Percentiles rank a stretch among this genome's conserved stretches.
Evolutionary conservation across 73 alveolate species (phyloP).

Genomic region (Stentor coeruleus): DNA sequence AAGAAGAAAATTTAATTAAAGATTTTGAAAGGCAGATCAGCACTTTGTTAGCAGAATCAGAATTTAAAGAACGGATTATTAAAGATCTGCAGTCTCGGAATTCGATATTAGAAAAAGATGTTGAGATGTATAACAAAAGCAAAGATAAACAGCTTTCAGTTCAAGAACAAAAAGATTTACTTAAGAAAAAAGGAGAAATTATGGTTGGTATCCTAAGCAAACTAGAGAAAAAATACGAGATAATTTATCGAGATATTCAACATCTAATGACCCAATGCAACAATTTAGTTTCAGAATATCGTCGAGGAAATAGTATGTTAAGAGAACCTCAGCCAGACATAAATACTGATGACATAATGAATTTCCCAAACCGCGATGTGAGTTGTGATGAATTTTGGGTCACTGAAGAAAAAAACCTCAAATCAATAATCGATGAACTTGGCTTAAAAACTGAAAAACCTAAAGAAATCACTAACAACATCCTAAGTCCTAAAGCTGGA

Average conservation of each 20-base stretch:
- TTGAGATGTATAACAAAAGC: not conserved
- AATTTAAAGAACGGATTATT: not conserved
- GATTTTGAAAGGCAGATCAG: not conserved
- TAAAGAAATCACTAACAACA: not conserved
- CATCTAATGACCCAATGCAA: not conserved
- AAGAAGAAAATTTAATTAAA: not conserved
- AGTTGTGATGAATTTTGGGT: not conserved
- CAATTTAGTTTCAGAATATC: not conserved
- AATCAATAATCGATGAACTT: not conserved
- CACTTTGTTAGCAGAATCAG: not conserved
- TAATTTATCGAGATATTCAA: not conserved
- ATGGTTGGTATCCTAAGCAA: conserved; percentile 14
- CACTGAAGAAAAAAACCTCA: not conserved
- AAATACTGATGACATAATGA: not conserved
- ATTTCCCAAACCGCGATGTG: not conserved
- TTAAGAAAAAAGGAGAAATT: not conserved
- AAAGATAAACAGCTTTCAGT: conserved; percentile 1
- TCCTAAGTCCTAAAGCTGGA: not conserved
- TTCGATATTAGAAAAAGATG: not conserved
- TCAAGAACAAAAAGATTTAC: conserved; percentile 20
- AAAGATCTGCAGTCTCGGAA: not conserved
- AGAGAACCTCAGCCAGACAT: conserved; percentile 11
- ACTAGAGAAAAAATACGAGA: not conserved
- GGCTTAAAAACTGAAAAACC: not conserved
- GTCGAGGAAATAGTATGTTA: conserved; percentile 6